Percentiles rank a stretch among this genome's conserved stretches.
Conservation (phyloP, 768 basidiomycete genomes). For the Podaxis pistillaris region DNA sequence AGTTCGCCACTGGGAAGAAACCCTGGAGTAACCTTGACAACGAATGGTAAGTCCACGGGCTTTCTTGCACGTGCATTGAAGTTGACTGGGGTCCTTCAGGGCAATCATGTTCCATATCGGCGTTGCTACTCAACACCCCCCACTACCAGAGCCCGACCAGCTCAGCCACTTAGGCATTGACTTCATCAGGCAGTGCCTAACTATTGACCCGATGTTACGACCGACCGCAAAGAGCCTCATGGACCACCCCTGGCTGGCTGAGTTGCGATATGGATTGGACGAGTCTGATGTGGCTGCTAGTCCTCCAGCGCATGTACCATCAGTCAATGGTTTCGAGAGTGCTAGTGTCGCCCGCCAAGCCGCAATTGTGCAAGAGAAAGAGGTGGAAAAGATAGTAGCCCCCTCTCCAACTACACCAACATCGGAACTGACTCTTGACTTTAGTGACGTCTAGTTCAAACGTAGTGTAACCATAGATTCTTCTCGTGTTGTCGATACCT, state of each 20-base stretch:
- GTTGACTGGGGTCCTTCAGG: constrained; percentile 43
- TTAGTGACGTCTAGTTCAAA: constrained; percentile 4
- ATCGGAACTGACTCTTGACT: constrained; percentile 24
- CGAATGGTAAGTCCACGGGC: constrained; percentile 71
- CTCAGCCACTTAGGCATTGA: constrained; percentile 86
- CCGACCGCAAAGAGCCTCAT: constrained; percentile 86
- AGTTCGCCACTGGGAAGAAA: constrained; percentile 94
- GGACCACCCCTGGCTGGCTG: constrained; percentile 87
- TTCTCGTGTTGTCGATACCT: background rate
- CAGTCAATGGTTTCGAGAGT: constrained; percentile 44
- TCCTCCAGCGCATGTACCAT: constrained; percentile 40
- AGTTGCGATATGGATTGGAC: constrained; percentile 70
- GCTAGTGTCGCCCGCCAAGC: constrained; percentile 57
- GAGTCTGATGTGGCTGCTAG: constrained; percentile 58
- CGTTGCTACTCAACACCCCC: constrained; percentile 94
- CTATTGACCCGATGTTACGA: constrained; percentile 78
- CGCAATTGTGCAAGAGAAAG: constrained; percentile 55
- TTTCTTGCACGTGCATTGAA: background rate
- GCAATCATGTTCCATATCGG: constrained; percentile 99
- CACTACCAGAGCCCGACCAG: constrained; percentile 88
- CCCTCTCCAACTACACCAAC: constrained; percentile 51
- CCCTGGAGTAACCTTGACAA: constrained; percentile 99
- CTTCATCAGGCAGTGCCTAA: constrained; percentile 91
- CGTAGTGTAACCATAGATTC: background rate
- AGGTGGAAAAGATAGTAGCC: constrained; percentile 53